Conservation (phyloP, 2,329 filamentous ascomycete genomes). For the Knoxdaviesia proteae region DNA sequence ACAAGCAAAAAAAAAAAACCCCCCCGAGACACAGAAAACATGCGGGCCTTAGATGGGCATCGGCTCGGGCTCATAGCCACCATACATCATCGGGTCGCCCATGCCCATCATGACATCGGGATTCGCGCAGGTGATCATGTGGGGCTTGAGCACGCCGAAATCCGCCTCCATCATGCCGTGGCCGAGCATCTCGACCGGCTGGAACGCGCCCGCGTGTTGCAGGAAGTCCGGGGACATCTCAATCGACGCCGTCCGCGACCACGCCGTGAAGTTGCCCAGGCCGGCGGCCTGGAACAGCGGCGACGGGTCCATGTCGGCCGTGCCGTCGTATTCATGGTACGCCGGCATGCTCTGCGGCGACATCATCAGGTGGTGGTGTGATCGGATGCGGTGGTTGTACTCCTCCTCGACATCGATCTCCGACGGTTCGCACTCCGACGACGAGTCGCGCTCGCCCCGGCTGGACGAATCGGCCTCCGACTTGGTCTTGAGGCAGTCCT, state of each 20-base stretch:
- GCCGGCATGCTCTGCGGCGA: slow-evolving; percentile 30
- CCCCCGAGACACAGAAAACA: too few species aligned
- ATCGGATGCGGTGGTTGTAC: slow-evolving; percentile 33
- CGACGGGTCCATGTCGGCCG: slow-evolving; percentile 10
- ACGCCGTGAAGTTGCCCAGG: slow-evolving; percentile 13
- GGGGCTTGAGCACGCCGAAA: slow-evolving; percentile 33
- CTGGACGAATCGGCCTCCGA: slow-evolving; percentile 14
- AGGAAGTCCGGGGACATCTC: slow-evolving; percentile 18
- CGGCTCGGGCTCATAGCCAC: slow-evolving; percentile 25
- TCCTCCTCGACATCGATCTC: slow-evolving; percentile 34
- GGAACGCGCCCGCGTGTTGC: slow-evolving; percentile 18
- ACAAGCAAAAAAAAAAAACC: not conserved
- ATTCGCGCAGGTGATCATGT: slow-evolving; percentile 28
- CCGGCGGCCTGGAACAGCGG: slow-evolving; percentile 13
- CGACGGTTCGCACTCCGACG: slow-evolving; percentile 32
- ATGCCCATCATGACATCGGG: slow-evolving; percentile 35
- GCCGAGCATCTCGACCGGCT: slow-evolving; percentile 23
- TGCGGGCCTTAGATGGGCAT: slow-evolving; percentile 21
- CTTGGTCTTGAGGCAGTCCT: slow-evolving; percentile 11
- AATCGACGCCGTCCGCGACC: slow-evolving; percentile 7
- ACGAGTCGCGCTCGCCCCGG: slow-evolving; percentile 27
- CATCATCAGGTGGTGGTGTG: slow-evolving; percentile 24
- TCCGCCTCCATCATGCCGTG: slow-evolving; percentile 29
- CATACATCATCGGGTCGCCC: slow-evolving; percentile 37
- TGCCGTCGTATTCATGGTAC: slow-evolving; percentile 20